Evolutionary conservation across 2,329 filamentous ascomycete species (phyloP).

Genomic region (Pochonia chlamydosporia): DNA sequence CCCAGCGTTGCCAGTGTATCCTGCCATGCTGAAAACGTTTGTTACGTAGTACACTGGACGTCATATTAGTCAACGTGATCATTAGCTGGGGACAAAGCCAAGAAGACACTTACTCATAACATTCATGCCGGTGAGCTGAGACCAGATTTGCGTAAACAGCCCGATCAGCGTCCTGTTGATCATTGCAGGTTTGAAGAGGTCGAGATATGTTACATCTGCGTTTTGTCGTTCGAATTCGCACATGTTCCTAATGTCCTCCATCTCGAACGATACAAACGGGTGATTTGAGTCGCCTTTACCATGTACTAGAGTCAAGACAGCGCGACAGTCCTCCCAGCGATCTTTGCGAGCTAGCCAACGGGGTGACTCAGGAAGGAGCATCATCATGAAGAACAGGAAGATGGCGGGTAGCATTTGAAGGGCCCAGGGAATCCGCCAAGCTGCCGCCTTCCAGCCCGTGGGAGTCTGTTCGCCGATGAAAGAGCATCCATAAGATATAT

Average conservation of each 20-base stretch:
- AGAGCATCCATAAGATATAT: conserved; percentile 59
- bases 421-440: conserved; percentile 61
- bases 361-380: conserved; percentile 55
- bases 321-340: conserved; percentile 53
- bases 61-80: background rate
- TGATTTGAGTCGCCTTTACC: conserved; percentile 58
- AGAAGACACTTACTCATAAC: conserved; percentile 48
- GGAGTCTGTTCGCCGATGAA: conserved; percentile 40
- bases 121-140: conserved; percentile 51
- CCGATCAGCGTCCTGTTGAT: conserved; percentile 47
- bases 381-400: conserved; percentile 53
- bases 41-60: conserved; percentile 55
- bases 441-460: conserved; percentile 36
- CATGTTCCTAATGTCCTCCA: conserved; percentile 67
- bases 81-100: too few relatives aligned
- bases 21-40: conserved; percentile 33
- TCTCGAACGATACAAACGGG: conserved; percentile 61
- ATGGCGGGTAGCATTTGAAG: conserved; percentile 58
- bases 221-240: conserved; percentile 70
- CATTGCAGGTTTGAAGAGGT: conserved; percentile 66
- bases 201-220: conserved; percentile 62
- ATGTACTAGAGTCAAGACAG: conserved; percentile 52
- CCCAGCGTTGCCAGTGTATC: conserved; percentile 38
- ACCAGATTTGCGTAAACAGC: conserved; percentile 49
- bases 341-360: conserved; percentile 60